phyloP scores from a whole-genome alignment of 2,329 filamentous ascomycete genomes.

The Colletotrichum sp. region DNA sequence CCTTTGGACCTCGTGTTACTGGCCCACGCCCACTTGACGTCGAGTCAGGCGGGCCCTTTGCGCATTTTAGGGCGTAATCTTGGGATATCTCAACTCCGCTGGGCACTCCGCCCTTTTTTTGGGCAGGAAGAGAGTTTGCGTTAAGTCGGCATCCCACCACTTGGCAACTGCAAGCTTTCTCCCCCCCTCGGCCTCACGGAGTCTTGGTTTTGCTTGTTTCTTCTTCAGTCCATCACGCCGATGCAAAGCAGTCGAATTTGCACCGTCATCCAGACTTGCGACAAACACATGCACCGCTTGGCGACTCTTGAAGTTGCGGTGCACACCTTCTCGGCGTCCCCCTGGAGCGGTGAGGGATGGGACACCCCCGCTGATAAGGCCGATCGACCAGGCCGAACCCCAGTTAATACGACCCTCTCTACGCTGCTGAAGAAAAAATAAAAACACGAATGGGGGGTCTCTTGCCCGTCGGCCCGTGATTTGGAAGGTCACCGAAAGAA shows the following conservation, averaged over 20 bases:
- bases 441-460: not conserved
- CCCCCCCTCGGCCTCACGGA: not conserved
- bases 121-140: not conserved
- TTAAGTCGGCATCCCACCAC: not conserved
- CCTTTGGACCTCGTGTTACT: not conserved
- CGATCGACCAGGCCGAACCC: slow-evolving; percentile 8
- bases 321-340: not conserved
- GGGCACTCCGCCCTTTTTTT: not conserved
- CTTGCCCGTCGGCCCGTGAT: not conserved
- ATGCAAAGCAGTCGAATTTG: not conserved
- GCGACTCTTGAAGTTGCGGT: not conserved
- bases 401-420: slow-evolving; percentile 14
- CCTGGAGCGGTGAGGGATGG: slow-evolving; percentile 4
- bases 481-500: not conserved
- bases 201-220: not conserved
- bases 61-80: not conserved
- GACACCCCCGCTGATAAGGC: slow-evolving; percentile 17
- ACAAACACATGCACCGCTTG: not conserved
- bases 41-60: not conserved
- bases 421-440: not conserved
- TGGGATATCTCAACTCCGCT: not conserved
- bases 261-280: not conserved
- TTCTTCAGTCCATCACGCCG: not conserved
- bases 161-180: not conserved
- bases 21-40: slow-evolving; percentile 7